Base-by-base conservation (phyloP, 495 filamentous ascomycete genomes). In the Penicillium samsonianum region DNA sequence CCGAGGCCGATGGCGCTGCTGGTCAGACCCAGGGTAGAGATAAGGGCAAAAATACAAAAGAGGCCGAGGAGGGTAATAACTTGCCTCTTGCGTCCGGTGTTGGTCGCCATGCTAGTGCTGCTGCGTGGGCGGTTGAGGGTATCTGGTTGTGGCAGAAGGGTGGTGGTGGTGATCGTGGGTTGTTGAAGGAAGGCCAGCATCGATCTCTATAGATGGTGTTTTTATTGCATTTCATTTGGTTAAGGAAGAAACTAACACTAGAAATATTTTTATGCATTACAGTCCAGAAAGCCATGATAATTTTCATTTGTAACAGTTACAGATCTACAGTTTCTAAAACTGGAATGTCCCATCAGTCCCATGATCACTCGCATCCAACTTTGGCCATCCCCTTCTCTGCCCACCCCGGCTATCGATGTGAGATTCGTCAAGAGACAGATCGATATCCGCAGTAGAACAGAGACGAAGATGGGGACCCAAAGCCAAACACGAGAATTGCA, bases 111-210 rank as follows among this genome's bases (percentile, higher is more conserved):
- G 71, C 80, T 45, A 85, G 88, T 65, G 86, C 87, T 20, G 83
- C 84, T 62, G 85, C 86, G 2, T 94, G 90, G 82, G 94, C 94
- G 35, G 84, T 86, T 19, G 94, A 98, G 73, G 92, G 92, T 26
- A 75, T 96, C 30, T 97, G 94, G 93, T 67, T 96, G 42, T 94
- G 89, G 82, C 84, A 90, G 76, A 90, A 87, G 74, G 90, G 91
- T 1, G 90, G 91, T 0, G 83, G 80, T 74, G 77, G 76, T 47
- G 74, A 80, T 57, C 67, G 76, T 5, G 76, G 74, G 0, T 58
- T 78, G 4, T 60, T 75, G 57, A 78, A 78, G 53, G 67, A 69
- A 22, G 65, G 68, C 5, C 64, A 69, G 19, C 50, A 70, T 57
- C 69, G 73, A 16, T 68, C 72, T 35, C 60, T 67, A 45, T 74